These are phyloP conservation scores for Cephalotrichum gorgonifer DNA, from an alignment of 2,329 filamentous ascomycete genomes.

Conservation along the genomic window DNA sequence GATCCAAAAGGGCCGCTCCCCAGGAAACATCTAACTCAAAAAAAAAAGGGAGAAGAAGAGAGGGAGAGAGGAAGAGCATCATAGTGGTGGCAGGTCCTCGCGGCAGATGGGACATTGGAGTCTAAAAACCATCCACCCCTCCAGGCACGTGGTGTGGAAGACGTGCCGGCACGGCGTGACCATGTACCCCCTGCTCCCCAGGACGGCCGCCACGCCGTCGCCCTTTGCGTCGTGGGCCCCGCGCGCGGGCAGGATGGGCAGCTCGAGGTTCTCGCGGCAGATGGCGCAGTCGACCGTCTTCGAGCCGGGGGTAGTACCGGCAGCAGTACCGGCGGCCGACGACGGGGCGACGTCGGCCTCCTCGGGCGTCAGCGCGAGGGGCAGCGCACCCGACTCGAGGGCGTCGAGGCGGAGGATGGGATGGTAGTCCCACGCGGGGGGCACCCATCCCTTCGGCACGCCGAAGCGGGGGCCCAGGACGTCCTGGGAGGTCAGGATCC, in stretches of 20 bases:
- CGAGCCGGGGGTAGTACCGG: slow-evolving; percentile 1
- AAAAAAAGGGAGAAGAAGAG: no score
- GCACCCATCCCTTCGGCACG: slow-evolving; percentile 56
- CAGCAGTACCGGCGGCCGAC: background rate
- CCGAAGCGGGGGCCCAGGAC: slow-evolving; percentile 83
- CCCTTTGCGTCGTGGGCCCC: slow-evolving; percentile 22
- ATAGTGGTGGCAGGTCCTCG: slow-evolving; percentile 78
- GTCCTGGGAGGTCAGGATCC: slow-evolving; percentile 70
- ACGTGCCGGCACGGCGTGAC: slow-evolving; percentile 94
- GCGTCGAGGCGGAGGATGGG: slow-evolving; percentile 77
- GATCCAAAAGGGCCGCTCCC: no score
- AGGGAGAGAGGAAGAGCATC: no score
- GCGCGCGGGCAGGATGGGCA: slow-evolving; percentile 62
- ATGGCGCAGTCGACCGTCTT: slow-evolving; percentile 83
- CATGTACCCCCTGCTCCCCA: slow-evolving; percentile 84
- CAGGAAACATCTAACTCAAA: background rate
- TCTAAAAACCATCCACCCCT: slow-evolving; percentile 91
- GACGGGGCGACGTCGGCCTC: background rate
- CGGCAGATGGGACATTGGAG: slow-evolving; percentile 93
- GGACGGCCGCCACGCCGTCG: slow-evolving; percentile 51
- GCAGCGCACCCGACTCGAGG: slow-evolving; percentile 67
- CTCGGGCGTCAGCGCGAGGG: slow-evolving; percentile 36
- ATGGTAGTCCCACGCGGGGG: slow-evolving; percentile 90
- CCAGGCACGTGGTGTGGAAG: slow-evolving; percentile 83
- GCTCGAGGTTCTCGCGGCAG: slow-evolving; percentile 83